Base-by-base conservation (phyloP, 495 filamentous ascomycete genomes). In the Saxophila tyrrhenica region DNA sequence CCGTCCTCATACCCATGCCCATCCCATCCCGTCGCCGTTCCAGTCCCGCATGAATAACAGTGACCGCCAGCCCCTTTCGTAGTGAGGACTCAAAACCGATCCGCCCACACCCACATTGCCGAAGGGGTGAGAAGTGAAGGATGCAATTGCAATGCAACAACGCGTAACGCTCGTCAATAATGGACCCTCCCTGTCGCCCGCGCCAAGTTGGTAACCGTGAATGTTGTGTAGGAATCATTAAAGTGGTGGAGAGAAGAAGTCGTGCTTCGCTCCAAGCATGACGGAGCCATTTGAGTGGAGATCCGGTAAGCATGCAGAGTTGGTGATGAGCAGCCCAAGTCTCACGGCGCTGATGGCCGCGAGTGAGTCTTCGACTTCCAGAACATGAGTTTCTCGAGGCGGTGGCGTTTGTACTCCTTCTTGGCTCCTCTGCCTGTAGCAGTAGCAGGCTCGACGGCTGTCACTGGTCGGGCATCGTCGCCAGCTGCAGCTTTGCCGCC, bases 401-500 rank as follows among this genome's bases (percentile, higher is more conserved):
- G 78, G 59, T 81, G 86, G n/a, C n/a, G n/a, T n/a, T n/a, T n/a
- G n/a, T n/a, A n/a, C 21, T 80, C 75, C 67, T 84, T 91, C 61
- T 76, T 78, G 72, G 60, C 51, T 75, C 75, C 68, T 78, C 83
- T 10, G 25, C 1, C 83, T 10, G 25, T 1, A n/a, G 38, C 32
- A 50, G 85, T 81, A 15, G 70, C 67, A 43, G 76, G 72, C 25
- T 75, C 73, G 5, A 67, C 64, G 1, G 75, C 74, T 22, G 78
- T 75, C 10, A 69, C 66, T 22, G 71, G 58, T 63, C 82, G 73
- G 61, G 78, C 81, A 56, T 89, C 86, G 61, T 90, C 82, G 23
- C 80, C 84, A 22, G 92, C 74, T 67, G 90, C 91, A 70, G 85
- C 88, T 64, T 79, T 80, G 64, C 92, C 85, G 10, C 81, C 79